These are phyloP conservation scores for Aegilops sharonensis DNA, from an alignment of 176 grass and related monocot genomes.

Conservation along the genomic window DNA sequence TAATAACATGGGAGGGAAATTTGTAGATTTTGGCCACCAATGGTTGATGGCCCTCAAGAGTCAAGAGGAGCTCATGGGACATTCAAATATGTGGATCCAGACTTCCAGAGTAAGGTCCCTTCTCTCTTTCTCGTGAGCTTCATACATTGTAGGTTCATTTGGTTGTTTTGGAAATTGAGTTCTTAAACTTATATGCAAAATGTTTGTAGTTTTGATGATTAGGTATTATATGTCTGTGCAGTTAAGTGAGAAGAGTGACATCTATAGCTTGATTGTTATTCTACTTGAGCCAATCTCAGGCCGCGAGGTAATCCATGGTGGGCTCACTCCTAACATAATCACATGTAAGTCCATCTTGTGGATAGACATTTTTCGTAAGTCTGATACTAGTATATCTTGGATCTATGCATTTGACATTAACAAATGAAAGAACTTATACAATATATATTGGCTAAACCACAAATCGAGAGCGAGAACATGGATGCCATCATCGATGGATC, in stretches of 20 bases:
- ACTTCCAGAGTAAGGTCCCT: constrained; percentile 40
- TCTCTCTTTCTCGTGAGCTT: not conserved
- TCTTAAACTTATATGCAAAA: not conserved
- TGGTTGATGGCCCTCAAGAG: constrained; percentile 59
- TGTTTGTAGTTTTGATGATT: constrained; percentile 5
- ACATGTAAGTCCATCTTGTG: no score
- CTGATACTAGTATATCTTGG: not conserved
- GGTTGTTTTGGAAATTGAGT: no score
- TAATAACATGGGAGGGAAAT: constrained; percentile 66
- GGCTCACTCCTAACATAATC: not conserved
- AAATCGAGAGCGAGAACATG: constrained; percentile 73
- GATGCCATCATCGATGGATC: constrained; percentile 53
- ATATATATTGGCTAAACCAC: constrained; percentile 31
- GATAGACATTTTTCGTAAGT: constrained; percentile 47
- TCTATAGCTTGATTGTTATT: constrained; percentile 17
- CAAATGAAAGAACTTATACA: not conserved
- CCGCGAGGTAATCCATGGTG: constrained; percentile 64
- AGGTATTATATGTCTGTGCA: constrained; percentile 78
- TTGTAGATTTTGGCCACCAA: constrained; percentile 65
- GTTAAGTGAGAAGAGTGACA: not conserved
- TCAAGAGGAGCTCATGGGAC: constrained; percentile 73
- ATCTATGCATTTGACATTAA: not conserved
- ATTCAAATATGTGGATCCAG: constrained; percentile 76
- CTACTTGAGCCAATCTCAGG: constrained; percentile 62
- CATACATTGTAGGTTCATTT: no score